phyloP scores from a whole-genome alignment of 2,329 filamentous ascomycete genomes.

The Lecanicillium sp. region DNA sequence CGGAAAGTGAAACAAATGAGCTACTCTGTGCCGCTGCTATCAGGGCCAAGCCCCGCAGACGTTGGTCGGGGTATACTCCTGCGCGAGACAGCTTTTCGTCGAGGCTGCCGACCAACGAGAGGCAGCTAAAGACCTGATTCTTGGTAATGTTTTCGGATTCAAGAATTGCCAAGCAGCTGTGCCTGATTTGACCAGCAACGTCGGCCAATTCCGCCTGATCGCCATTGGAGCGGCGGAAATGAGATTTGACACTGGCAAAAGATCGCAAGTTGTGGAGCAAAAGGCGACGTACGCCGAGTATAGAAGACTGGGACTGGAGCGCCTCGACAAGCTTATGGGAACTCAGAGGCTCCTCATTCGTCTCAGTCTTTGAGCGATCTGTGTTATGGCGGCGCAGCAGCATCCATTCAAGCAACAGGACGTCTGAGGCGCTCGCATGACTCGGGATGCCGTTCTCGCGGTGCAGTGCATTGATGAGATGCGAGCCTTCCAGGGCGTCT shows the following conservation, averaged over 20 bases:
- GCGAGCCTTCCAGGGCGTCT: constrained; percentile 1
- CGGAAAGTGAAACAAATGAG: constrained; percentile 3
- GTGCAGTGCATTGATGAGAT: constrained; percentile 19
- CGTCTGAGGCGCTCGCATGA: constrained; percentile 23
- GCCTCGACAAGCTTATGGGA: constrained; percentile 13
- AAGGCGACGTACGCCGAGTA: constrained; percentile 26
- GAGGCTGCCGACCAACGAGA: constrained; percentile 6
- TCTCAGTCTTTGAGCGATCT: not conserved
- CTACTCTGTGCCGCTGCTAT: not conserved
- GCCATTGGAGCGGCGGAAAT: not conserved
- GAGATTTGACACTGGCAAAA: not conserved
- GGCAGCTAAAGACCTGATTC: not conserved
- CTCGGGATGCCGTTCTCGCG: constrained; percentile 27
- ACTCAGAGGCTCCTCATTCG: constrained; percentile 3
- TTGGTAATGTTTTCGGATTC: not conserved
- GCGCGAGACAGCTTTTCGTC: not conserved
- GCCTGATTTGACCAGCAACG: not conserved
- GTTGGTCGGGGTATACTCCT: not conserved
- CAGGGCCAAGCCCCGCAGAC: constrained; percentile 5
- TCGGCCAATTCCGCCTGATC: not conserved
- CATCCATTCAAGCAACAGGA: constrained; percentile 32
- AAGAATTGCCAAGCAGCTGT: constrained; percentile 1
- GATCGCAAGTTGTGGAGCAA: constrained; percentile 23
- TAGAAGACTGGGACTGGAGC: constrained; percentile 21
- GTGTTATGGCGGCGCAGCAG: constrained; percentile 21